Evolutionary conservation across 2,329 filamentous ascomycete species (phyloP).

Genomic region (Phoma herbarum): DNA sequence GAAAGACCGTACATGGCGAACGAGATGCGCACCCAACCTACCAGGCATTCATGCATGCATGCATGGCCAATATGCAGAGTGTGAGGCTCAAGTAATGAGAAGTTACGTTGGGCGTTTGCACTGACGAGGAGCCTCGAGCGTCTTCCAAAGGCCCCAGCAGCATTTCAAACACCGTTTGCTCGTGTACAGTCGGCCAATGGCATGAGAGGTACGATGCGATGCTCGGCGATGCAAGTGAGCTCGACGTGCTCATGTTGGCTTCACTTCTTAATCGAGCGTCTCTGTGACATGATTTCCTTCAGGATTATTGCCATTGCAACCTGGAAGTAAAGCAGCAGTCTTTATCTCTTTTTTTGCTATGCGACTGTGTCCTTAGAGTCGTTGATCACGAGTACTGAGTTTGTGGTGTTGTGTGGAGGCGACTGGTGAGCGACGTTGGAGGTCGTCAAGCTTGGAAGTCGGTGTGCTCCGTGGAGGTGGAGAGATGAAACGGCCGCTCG

Average conservation of each 20-base stretch:
- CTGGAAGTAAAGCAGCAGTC: not conserved
- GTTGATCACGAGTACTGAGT: not conserved
- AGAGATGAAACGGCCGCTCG: constrained; percentile 14
- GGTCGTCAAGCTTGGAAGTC: not conserved
- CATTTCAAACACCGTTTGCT: not conserved
- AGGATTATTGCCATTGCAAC: not conserved
- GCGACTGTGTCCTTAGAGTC: not conserved
- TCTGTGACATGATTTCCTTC: not conserved
- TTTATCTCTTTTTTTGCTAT: not conserved
- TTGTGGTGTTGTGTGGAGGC: not conserved
- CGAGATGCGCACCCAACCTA: not conserved
- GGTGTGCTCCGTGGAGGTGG: too few relatives aligned
- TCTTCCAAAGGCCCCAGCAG: not conserved
- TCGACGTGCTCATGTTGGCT: not conserved
- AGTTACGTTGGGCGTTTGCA: constrained; percentile 26
- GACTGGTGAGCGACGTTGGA: not conserved
- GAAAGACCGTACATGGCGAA: not conserved
- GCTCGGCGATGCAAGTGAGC: not conserved
- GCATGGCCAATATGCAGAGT: not conserved
- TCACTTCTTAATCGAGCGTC: not conserved
- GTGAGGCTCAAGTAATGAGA: constrained; percentile 15
- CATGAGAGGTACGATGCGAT: not conserved
- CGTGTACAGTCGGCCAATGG: not conserved
- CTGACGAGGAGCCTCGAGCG: constrained; percentile 3
- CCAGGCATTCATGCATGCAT: constrained; percentile 1